Evolutionary conservation across 2,329 filamentous ascomycete genomes (phyloP).

Genomic region (Cladosporium sp.): DNA sequence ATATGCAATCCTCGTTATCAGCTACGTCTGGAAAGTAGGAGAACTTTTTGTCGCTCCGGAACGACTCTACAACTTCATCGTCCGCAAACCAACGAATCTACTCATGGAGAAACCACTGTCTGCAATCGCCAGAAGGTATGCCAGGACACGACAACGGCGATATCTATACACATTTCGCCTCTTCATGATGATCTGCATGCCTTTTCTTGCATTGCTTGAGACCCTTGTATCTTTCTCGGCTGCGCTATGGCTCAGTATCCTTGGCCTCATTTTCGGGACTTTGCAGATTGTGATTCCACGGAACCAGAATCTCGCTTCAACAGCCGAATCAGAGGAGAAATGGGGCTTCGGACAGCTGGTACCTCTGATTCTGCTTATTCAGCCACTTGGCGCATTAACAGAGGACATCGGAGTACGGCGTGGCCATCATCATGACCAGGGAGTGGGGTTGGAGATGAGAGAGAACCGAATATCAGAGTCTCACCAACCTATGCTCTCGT

Average conservation of each 20-base stretch:
- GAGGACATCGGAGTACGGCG: constrained; percentile 15
- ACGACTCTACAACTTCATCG: constrained; percentile 12
- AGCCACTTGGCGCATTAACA: constrained; percentile 21
- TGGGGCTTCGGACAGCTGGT: constrained; percentile 24
- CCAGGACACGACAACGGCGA: neutral
- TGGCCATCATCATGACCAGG: neutral
- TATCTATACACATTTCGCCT: neutral
- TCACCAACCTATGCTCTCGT: neutral
- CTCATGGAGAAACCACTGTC: constrained; percentile 16
- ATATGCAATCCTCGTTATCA: constrained; percentile 21
- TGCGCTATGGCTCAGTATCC: constrained; percentile 19
- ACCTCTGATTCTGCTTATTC: constrained; percentile 23
- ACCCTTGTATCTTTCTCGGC: constrained; percentile 22
- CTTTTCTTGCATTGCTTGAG: constrained; percentile 17
- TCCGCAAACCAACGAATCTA: constrained; percentile 17
- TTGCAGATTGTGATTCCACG: constrained; percentile 24
- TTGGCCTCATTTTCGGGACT: constrained; percentile 23
- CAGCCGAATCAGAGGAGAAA: constrained; percentile 11
- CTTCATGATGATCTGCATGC: constrained; percentile 14
- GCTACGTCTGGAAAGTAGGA: constrained; percentile 27
- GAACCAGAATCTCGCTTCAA: constrained; percentile 9
- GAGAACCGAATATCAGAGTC: neutral
- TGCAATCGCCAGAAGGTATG: constrained; percentile 13
- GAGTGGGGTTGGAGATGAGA: neutral
- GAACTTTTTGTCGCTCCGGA: constrained; percentile 17